Conservation (phyloP, 805 yeast species). For the Kockiozyma suomiensis region DNA sequence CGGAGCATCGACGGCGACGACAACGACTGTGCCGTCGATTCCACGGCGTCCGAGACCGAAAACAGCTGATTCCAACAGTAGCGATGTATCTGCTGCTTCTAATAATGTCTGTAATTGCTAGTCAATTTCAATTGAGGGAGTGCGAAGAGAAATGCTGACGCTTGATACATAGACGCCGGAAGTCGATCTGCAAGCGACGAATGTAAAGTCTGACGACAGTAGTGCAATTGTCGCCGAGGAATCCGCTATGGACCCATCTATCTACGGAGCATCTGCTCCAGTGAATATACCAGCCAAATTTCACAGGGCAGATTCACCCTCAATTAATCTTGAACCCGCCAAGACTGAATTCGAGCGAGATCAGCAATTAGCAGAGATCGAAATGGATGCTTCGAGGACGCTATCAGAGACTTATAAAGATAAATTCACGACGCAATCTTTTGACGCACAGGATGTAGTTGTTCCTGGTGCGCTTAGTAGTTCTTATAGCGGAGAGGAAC, state of each 20-base stretch:
- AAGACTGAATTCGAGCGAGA: constrained; percentile 14
- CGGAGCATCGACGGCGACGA: background rate
- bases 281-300: constrained; percentile 19
- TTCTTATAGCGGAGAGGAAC: constrained; percentile 26
- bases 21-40: constrained; percentile 3
- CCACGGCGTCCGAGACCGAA: constrained; percentile 17
- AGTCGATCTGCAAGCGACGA: background rate
- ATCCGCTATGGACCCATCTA: background rate
- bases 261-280: constrained; percentile 19
- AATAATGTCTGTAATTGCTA: background rate
- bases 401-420: constrained; percentile 26
- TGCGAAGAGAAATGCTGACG: background rate
- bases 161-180: background rate
- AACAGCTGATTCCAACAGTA: constrained; percentile 2
- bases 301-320: constrained; percentile 22
- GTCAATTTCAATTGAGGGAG: background rate
- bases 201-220: too few relatives aligned
- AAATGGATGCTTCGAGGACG: constrained; percentile 29
- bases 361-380: constrained; percentile 30
- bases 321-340: constrained; percentile 18
- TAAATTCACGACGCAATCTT: background rate
- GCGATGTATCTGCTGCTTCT: background rate
- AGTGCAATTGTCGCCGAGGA: background rate
- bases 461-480: constrained; percentile 7
- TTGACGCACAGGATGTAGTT: background rate